phyloP scores from a whole-genome alignment of 345 rosid species.

The Sisymbrium irio region DNA sequence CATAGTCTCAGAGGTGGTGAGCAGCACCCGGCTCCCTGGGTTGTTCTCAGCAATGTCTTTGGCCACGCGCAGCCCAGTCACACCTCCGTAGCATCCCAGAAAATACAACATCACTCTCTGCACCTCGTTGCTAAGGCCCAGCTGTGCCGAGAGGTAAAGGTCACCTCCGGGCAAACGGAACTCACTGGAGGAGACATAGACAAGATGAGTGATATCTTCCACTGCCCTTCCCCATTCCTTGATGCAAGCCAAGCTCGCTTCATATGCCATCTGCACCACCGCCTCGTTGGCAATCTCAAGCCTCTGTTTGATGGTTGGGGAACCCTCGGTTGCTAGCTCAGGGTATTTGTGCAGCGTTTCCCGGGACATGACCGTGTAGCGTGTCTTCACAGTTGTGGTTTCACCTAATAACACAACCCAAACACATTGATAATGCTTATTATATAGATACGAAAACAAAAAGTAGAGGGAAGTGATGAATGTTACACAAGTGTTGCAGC shows the following conservation, averaged over 20 bases:
- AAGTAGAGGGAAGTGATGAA: not conserved
- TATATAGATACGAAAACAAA: not conserved
- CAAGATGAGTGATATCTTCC: conserved; percentile 76
- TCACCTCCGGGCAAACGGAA: conserved; percentile 90
- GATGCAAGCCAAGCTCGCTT: conserved; percentile 79
- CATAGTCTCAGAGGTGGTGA: conserved; percentile 84
- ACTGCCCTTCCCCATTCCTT: conserved; percentile 75
- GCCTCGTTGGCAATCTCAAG: conserved; percentile 90
- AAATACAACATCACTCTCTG: conserved; percentile 84
- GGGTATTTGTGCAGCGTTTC: conserved; percentile 81
- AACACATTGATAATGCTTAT: not conserved
- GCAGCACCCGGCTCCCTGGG: conserved; percentile 72
- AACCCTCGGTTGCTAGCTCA: conserved; percentile 75
- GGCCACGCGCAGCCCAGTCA: conserved; percentile 80
- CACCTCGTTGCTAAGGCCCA: conserved; percentile 67
- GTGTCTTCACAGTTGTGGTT: conserved; percentile 85
- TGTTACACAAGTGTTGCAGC: conserved; percentile 75
- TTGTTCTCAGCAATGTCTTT: conserved; percentile 95
- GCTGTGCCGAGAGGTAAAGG: conserved; percentile 65
- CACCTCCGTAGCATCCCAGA: conserved; percentile 83
- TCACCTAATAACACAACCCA: conserved; percentile 50
- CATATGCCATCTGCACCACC: conserved; percentile 74
- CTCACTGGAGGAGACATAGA: conserved; percentile 92
- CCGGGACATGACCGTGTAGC: conserved; percentile 91
- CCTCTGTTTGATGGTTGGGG: conserved; percentile 76